Conservation (phyloP, 345 rosid species). For the Mallotus nudiflorus region DNA sequence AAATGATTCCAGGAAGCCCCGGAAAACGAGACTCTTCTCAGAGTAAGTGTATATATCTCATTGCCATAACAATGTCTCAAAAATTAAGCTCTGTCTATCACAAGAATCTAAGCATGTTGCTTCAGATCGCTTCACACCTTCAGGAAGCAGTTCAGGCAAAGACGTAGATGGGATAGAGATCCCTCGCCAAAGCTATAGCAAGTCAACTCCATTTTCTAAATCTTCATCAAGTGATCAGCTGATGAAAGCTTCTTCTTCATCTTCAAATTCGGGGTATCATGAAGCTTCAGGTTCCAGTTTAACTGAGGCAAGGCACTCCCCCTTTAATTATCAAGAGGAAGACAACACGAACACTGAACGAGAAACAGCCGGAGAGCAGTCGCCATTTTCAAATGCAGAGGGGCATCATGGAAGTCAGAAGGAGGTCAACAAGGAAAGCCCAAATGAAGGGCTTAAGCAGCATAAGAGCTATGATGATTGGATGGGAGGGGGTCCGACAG, state of each 20-base stretch:
- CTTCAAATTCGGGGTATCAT: constrained; percentile 15
- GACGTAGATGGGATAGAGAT: constrained; percentile 30
- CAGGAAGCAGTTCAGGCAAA: constrained; percentile 18
- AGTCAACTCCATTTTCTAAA: constrained; percentile 19
- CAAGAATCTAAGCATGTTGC: not conserved
- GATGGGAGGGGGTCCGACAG: constrained; percentile 28
- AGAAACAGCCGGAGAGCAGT: constrained; percentile 30
- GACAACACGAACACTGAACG: constrained; percentile 24
- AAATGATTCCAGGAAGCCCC: constrained; percentile 54
- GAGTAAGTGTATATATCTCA: constrained; percentile 28
- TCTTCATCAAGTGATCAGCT: constrained; percentile 31
- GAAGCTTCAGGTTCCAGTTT: constrained; percentile 30
- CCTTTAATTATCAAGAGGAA: constrained; percentile 24
- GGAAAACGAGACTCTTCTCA: not conserved
- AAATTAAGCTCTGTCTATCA: not conserved
- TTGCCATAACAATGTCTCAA: not conserved
- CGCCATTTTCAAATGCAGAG: constrained; percentile 13
- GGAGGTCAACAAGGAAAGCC: constrained; percentile 15
- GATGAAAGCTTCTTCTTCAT: constrained; percentile 2
- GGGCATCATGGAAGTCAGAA: constrained; percentile 16
- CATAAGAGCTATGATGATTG: constrained; percentile 20
- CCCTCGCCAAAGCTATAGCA: constrained; percentile 5
- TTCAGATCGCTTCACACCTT: constrained; percentile 27
- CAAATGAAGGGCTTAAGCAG: constrained; percentile 31
- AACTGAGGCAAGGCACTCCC: constrained; percentile 22